Conservation (phyloP, 805 yeast genomes). For the Groenewaldozyma salmanticensis region DNA sequence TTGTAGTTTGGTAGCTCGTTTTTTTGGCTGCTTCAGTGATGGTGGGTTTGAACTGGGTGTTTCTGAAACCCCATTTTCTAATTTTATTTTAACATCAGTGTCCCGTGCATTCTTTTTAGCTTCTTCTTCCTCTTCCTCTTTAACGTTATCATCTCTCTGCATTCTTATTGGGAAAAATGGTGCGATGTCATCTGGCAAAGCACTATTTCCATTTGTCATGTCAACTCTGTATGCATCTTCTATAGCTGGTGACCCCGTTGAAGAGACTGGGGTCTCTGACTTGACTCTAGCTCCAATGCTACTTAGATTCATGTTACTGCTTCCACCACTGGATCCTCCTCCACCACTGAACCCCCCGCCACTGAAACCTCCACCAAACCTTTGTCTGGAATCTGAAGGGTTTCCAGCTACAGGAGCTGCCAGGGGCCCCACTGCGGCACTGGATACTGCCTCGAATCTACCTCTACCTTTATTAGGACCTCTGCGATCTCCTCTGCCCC, state of each 20-base stretch:
- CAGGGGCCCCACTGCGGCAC: constrained; percentile 29
- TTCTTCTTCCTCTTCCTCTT: constrained; percentile 5
- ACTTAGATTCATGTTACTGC: no score
- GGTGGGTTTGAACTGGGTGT: not conserved
- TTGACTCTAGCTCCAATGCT: constrained; percentile 12
- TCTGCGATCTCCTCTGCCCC: constrained; percentile 13
- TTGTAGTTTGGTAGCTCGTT: not conserved
- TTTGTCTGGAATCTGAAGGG: not conserved
- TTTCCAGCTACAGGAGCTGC: constrained; percentile 25
- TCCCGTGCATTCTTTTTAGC: constrained; percentile 7
- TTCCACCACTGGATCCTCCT: not conserved
- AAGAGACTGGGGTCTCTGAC: constrained; percentile 11
- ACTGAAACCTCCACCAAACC: not conserved
- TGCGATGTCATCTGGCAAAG: constrained; percentile 12
- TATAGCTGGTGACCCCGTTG: constrained; percentile 7
- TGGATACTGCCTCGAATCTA: constrained; percentile 17
- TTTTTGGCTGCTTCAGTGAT: not conserved
- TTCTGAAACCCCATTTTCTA: not conserved
- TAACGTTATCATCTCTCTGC: constrained; percentile 10
- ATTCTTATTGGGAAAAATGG: constrained; percentile 20
- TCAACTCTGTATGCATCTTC: constrained; percentile 14
- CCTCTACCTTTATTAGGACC: constrained; percentile 16
- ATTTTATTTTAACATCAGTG: constrained; percentile 9
- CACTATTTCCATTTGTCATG: constrained; percentile 10
- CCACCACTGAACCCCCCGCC: not conserved